Conservation (phyloP, 305 asterid species). For the Solanum hybrid region DNA sequence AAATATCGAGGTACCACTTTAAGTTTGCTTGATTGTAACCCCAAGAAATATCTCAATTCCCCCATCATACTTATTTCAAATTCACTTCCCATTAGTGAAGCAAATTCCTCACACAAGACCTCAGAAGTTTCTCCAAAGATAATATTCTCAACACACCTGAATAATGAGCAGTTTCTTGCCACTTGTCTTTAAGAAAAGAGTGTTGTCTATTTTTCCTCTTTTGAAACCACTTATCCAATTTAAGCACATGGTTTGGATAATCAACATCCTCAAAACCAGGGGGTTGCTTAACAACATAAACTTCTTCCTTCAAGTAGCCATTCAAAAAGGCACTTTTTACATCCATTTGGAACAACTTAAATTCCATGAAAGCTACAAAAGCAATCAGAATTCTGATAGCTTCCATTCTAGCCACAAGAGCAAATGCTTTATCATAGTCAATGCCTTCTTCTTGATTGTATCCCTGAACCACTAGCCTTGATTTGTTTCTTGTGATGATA, state of each 20-base stretch:
- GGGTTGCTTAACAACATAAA: neutral
- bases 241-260: neutral
- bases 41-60: neutral
- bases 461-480: neutral
- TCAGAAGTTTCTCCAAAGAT: neutral
- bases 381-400: neutral
- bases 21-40: neutral
- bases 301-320: neutral
- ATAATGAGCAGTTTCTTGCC: neutral
- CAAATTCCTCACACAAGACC: neutral
- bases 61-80: neutral
- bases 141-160: neutral
- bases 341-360: neutral
- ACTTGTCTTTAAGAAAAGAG: neutral
- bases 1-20: neutral
- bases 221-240: neutral
- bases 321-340: too few relatives aligned
- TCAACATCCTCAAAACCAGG: neutral
- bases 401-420: neutral
- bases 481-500: neutral
- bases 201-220: neutral
- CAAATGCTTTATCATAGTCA: neutral
- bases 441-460: neutral
- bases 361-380: neutral
- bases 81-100: neutral